Conservation (phyloP, 371 early-diverging fungal species). For the Coemansia sp. region DNA sequence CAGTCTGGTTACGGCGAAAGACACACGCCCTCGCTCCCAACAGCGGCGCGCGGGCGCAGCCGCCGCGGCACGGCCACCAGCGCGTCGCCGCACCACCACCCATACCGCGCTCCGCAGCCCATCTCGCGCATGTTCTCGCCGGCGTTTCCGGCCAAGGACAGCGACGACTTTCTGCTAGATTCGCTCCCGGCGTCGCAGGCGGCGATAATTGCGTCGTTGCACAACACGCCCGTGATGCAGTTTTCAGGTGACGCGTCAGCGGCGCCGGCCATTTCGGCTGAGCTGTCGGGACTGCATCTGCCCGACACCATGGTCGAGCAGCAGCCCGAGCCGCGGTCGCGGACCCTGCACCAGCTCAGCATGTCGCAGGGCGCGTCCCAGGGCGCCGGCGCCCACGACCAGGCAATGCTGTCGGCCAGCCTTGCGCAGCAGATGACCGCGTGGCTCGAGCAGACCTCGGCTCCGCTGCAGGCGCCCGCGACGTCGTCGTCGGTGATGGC, state of each 20-base stretch:
- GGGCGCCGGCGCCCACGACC: background rate
- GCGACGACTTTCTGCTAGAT: constrained; percentile 28
- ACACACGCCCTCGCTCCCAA: background rate
- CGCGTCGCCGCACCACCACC: constrained; percentile 34
- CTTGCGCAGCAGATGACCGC: constrained; percentile 8
- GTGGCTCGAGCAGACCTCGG: constrained; percentile 7
- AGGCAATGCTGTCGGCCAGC: background rate
- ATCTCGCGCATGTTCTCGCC: constrained; percentile 7
- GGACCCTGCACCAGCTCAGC: constrained; percentile 44
- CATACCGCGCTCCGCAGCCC: constrained; percentile 18
- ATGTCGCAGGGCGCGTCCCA: background rate
- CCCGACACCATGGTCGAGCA: constrained; percentile 11
- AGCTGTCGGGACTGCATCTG: constrained; percentile 16
- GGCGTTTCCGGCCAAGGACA: constrained; percentile 3
- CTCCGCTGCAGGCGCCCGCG: background rate
- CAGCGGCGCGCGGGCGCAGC: background rate
- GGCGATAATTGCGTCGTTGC: constrained; percentile 20
- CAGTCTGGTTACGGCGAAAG: background rate
- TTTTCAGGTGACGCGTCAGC: background rate
- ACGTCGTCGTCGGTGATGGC: constrained; percentile 10
- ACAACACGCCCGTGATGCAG: constrained; percentile 20
- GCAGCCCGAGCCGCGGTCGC: background rate
- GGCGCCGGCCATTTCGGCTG: background rate
- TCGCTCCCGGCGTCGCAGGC: constrained; percentile 9
- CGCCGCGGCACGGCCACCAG: background rate